Evolutionary conservation across 2,329 filamentous ascomycete species (phyloP).

Genomic region (Cladosporium phlei): DNA sequence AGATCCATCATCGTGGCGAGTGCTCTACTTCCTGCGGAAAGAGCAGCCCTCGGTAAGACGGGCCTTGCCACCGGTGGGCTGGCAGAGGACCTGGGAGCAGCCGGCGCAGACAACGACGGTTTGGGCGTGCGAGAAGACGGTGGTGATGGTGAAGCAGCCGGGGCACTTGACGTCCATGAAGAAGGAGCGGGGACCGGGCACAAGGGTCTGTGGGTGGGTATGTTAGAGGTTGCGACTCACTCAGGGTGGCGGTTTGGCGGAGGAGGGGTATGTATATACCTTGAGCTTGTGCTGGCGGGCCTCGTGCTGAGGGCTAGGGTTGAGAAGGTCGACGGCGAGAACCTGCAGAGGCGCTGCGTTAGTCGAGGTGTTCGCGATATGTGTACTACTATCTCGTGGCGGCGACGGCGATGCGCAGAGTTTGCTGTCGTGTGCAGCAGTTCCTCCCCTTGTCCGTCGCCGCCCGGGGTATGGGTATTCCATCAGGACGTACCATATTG

Average conservation of each 20-base stretch:
- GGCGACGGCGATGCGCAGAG: constrained; percentile 7
- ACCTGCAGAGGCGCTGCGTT: constrained; percentile 58
- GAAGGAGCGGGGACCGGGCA: constrained; percentile 95
- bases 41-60: constrained; percentile 99
- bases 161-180: constrained; percentile 99
- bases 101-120: constrained; percentile 99
- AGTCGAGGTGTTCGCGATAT: not conserved
- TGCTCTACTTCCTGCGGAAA: constrained; percentile 98
- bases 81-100: constrained; percentile 99
- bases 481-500: constrained; percentile 16
- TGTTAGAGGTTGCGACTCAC: constrained; percentile 12
- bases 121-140: constrained; percentile 99
- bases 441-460: constrained; percentile 6
- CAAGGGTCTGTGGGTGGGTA: constrained; percentile 54
- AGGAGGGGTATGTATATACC: constrained; percentile 58
- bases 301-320: constrained; percentile 96
- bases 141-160: constrained; percentile 99
- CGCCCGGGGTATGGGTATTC: not conserved
- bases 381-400: not conserved
- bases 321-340: constrained; percentile 99
- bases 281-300: constrained; percentile 99
- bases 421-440: constrained; percentile 8
- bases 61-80: constrained; percentile 98
- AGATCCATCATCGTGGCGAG: constrained; percentile 13
- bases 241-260: constrained; percentile 5